Percentiles rank a stretch among this genome's conserved stretches.
Conservation (phyloP, 352 stramenopile species). For the Globisporangium barbulae region DNA sequence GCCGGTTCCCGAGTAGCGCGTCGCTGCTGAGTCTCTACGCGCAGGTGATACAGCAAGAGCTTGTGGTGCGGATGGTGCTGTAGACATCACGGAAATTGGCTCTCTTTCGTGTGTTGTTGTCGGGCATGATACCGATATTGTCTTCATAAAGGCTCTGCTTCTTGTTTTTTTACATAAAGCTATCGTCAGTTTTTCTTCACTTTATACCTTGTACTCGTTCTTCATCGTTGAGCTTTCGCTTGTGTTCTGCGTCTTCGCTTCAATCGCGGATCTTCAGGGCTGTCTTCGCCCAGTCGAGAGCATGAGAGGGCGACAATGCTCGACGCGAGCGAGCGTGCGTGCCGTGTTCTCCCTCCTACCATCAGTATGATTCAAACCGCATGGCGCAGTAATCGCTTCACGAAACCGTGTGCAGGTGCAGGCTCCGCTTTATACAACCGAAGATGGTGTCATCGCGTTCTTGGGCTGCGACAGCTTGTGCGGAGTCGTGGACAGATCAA, state of each 20-base stretch:
- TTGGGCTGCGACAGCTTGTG: conserved; percentile 46
- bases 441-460: conserved; percentile 47
- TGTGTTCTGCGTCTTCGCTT: background rate
- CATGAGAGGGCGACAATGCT: background rate
- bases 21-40: conserved; percentile 51
- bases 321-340: background rate
- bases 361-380: background rate
- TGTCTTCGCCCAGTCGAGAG: background rate
- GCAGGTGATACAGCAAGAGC: conserved; percentile 36
- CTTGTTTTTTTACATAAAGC: conserved; percentile 19
- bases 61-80: conserved; percentile 20
- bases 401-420: background rate
- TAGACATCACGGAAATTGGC: background rate
- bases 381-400: background rate
- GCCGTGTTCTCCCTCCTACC: background rate
- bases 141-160: conserved; percentile 5
- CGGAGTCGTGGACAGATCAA: conserved; percentile 29
- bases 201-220: conserved; percentile 3
- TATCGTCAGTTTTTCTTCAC: conserved; percentile 11
- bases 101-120: conserved; percentile 1
- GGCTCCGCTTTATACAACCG: conserved; percentile 41
- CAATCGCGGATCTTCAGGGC: background rate
- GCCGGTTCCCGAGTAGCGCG: conserved; percentile 40
- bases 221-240: background rate
- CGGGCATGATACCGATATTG: background rate